These are phyloP conservation scores for Acer negundo DNA, from an alignment of 345 rosid genomes.

Conservation along the genomic window DNA sequence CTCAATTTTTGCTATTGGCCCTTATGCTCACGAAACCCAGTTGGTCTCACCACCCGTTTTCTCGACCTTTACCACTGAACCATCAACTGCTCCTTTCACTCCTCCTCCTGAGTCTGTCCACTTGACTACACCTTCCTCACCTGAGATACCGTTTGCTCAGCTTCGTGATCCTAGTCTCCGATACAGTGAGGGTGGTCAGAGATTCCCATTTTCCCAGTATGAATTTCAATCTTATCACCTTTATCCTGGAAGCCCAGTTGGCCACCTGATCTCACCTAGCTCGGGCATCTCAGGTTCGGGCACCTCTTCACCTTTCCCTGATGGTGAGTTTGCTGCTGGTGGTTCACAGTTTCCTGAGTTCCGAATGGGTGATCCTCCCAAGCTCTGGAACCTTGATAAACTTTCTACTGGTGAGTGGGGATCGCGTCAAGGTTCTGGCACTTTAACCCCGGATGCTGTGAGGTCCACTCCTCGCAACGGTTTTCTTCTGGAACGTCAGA, in stretches of 20 bases:
- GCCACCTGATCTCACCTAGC: slow-evolving; percentile 86
- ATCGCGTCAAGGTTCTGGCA: slow-evolving; percentile 47
- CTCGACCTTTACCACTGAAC: slow-evolving; percentile 92
- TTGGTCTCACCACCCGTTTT: slow-evolving; percentile 92
- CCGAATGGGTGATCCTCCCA: slow-evolving; percentile 59
- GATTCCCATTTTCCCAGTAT: slow-evolving; percentile 53
- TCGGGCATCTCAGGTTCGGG: slow-evolving; percentile 90
- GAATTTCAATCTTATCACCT: slow-evolving; percentile 83
- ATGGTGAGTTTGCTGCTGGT: slow-evolving; percentile 46
- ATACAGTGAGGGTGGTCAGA: slow-evolving; percentile 37
- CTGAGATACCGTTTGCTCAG: slow-evolving; percentile 96
- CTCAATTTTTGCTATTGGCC: slow-evolving; percentile 92
- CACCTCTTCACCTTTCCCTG: slow-evolving; percentile 90
- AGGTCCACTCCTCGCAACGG: slow-evolving; percentile 39
- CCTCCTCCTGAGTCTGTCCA: slow-evolving; percentile 89
- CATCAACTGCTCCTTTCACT: slow-evolving; percentile 96
- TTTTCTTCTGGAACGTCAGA: slow-evolving; percentile 32
- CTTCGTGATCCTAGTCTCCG: slow-evolving; percentile 54
- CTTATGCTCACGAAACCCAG: slow-evolving; percentile 91
- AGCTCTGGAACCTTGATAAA: slow-evolving; percentile 61
- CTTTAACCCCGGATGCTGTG: slow-evolving; percentile 54
- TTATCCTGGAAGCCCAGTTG: slow-evolving; percentile 95
- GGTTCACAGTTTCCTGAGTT: slow-evolving; percentile 59
- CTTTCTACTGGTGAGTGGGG: slow-evolving; percentile 41
- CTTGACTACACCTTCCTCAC: slow-evolving; percentile 90